Conservation (phyloP, 2,329 filamentous ascomycete species). For the Rasamsonia emersonii region DNA sequence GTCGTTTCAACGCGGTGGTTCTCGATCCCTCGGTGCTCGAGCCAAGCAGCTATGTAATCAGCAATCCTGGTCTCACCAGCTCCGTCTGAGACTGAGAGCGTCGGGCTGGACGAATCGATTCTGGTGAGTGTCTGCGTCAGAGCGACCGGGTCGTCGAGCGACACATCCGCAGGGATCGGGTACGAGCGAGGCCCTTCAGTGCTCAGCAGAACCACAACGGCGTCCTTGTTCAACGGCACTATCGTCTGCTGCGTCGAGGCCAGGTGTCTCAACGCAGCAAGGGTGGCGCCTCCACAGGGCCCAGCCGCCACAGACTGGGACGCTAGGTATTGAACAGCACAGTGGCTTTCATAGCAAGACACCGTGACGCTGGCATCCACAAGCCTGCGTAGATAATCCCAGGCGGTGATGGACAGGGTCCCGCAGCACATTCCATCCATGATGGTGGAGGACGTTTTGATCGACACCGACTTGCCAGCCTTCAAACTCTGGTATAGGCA, state of each 20-base stretch:
- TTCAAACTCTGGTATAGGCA: slow-evolving; percentile 44
- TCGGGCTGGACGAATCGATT: slow-evolving; percentile 45
- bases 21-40: slow-evolving; percentile 45
- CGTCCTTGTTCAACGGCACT: slow-evolving; percentile 32
- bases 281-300: slow-evolving; percentile 53
- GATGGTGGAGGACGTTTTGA: slow-evolving; percentile 54
- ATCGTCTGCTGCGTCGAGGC: slow-evolving; percentile 22
- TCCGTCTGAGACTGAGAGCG: slow-evolving; percentile 33
- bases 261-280: slow-evolving; percentile 48
- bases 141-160: slow-evolving; percentile 32
- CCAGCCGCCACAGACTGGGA: slow-evolving; percentile 43
- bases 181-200: slow-evolving; percentile 58
- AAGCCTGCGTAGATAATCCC: slow-evolving; percentile 49
- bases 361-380: slow-evolving; percentile 55
- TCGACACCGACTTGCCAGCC: slow-evolving; percentile 38
- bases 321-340: slow-evolving; percentile 47
- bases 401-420: slow-evolving; percentile 57
- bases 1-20: slow-evolving; percentile 41
- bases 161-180: slow-evolving; percentile 32
- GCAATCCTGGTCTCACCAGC: slow-evolving; percentile 41
- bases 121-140: slow-evolving; percentile 40
- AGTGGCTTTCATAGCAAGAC: slow-evolving; percentile 54
- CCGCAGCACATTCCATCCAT: slow-evolving; percentile 70
- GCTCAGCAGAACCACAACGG: slow-evolving; percentile 56
- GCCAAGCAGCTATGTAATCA: slow-evolving; percentile 42